A percentile compares a stretch with the other conserved stretches of the same genome.
Conservation (phyloP, 1,139 yeast species). For the Entelexis paramagnoliae region DNA sequence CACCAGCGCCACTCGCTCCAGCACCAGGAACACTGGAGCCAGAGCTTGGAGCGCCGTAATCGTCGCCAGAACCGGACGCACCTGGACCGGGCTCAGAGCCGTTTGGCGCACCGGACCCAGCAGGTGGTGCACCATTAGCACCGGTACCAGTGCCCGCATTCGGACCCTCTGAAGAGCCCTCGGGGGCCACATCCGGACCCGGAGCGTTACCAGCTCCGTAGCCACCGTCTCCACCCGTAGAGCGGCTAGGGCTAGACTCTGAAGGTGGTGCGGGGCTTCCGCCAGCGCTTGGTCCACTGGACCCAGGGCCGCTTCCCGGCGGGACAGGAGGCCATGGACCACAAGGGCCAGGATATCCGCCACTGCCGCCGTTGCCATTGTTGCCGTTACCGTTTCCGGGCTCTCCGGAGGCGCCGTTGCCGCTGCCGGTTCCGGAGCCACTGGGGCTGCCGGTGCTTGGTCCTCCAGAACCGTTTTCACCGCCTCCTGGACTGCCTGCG, state of each 20-base stretch:
- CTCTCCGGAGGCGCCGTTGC: too few species aligned
- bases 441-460: too few species aligned
- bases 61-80: not conserved
- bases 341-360: not conserved
- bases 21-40: not conserved
- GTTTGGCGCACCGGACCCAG: not conserved
- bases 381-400: not conserved
- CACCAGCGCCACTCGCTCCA: not conserved
- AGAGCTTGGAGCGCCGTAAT: not conserved
- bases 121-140: not conserved
- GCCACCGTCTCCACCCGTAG: too few species aligned
- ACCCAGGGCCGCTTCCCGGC: too few species aligned
- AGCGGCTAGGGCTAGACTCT: not conserved
- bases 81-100: not conserved
- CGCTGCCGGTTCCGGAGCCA: too few species aligned
- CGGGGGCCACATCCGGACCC: not conserved
- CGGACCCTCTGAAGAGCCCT: not conserved
- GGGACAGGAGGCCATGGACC: not conserved
- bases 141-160: not conserved
- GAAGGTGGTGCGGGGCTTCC: not conserved
- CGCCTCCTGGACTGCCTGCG: too few species aligned
- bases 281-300: not conserved
- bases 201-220: too few species aligned
- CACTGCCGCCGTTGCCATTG: not conserved
- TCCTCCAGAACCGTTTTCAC: too few species aligned